Conservation (phyloP, 2,329 filamentous ascomycete genomes). For the Cladobotryum protrusum region DNA sequence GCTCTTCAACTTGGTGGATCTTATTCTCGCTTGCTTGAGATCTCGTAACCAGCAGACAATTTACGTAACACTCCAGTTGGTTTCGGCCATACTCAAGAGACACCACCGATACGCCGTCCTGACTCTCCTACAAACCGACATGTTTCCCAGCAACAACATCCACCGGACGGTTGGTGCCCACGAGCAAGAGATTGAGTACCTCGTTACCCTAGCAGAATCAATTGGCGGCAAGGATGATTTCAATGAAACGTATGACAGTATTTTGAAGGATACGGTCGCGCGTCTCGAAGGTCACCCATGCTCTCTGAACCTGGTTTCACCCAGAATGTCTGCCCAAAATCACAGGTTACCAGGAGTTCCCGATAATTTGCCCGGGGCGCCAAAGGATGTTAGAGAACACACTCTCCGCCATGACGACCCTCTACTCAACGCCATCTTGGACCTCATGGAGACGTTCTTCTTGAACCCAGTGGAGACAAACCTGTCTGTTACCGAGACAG, state of each 20-base stretch:
- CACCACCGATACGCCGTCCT: conserved; percentile 83
- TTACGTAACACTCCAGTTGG: conserved; percentile 77
- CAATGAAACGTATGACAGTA: conserved; percentile 64
- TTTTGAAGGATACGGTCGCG: conserved; percentile 64
- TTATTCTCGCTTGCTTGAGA: conserved; percentile 76
- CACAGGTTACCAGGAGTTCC: conserved; percentile 50
- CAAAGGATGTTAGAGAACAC: conserved; percentile 55
- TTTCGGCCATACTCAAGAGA: conserved; percentile 77
- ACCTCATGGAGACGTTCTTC: conserved; percentile 74
- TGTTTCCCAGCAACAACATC: conserved; percentile 45
- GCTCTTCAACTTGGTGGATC: conserved; percentile 87
- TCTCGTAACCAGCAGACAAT: conserved; percentile 86
- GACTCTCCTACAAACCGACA: conserved; percentile 64
- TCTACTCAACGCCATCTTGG: conserved; percentile 58
- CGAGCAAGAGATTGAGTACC: conserved; percentile 65
- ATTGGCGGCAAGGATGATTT: conserved; percentile 65
- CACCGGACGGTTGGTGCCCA: conserved; percentile 67
- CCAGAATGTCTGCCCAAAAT: conserved; percentile 51
- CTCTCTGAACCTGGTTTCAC: conserved; percentile 60
- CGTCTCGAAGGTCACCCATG: conserved; percentile 68
- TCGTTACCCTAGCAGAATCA: conserved; percentile 61
- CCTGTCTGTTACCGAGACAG: conserved; percentile 73
- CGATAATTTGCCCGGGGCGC: conserved; percentile 52
- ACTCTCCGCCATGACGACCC: conserved; percentile 58
- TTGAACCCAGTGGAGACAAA: conserved; percentile 90